Base-by-base conservation (phyloP, 1,139 yeast genomes). In the Suhomyces anneliseae region DNA sequence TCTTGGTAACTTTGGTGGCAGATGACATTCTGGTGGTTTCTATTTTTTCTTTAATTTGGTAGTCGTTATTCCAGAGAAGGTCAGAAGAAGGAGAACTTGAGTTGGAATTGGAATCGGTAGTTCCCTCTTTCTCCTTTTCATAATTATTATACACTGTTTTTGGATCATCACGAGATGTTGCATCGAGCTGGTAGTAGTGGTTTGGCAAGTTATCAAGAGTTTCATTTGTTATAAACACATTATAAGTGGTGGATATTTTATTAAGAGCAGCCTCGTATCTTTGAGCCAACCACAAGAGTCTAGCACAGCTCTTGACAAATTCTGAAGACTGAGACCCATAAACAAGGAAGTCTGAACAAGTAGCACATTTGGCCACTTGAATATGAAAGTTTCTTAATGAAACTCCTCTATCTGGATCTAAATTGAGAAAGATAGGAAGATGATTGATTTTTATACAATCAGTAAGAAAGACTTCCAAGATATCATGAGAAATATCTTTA, bases 1-100 rank as follows among this genome's bases (percentile, higher is more conserved):
- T 74, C 1, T 70, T 65, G 12, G 69, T 65, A 3, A 87, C 69
- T 14, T 72, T 74, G 0, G 95, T 79, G 0, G 96, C 95, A 2
- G 89, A 74, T 0, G 97, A 85, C 93, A 92, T 87, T 60, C 81
- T 81, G 3, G 90, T 74, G 51, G 90, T 85, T 64, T 90, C 97
- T 9, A 87, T 73, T 50, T 87, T 82, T 61, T 92, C 98, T 57
- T 87, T 83, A 48, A 83, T 76, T 34, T 79, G 72, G 58, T 85
- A 84, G 58, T 89, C 88, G 33, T 81, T 73, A 57, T 86, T 90
- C 95, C 95, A 87, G 8, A 50, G 45, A 6, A 50, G 36, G 3
- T 44, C 34, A 8, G 46, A 37, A 6, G 34, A n/a, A 12, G 38
- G 38, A 11, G 19, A 7, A 19, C 7, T 3, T 19, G 24, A 19